Evolutionary conservation across 1,139 yeast species (phyloP).

Genomic region (Pichiaceae sp.): DNA sequence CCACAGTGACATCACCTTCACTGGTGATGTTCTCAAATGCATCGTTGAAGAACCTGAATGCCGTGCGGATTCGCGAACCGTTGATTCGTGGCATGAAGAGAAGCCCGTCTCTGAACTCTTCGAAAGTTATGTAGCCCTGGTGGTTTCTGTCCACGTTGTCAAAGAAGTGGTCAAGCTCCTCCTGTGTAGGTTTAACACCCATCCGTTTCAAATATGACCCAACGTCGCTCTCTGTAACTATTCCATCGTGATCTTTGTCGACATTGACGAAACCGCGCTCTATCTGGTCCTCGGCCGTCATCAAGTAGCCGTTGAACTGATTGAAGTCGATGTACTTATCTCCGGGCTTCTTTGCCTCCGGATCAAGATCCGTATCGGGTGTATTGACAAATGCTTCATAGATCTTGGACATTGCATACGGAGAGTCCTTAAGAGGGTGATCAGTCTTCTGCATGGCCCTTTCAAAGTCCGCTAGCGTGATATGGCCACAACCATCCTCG

Average conservation of each 20-base stretch:
- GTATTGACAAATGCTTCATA: conserved; percentile 21
- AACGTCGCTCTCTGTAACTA: conserved; percentile 57
- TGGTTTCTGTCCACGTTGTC: conserved; percentile 49
- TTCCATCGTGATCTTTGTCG: conserved; percentile 74
- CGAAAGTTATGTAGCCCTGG: conserved; percentile 70
- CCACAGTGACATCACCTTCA: conserved; percentile 86
- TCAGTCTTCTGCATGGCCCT: conserved; percentile 43
- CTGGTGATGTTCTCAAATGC: conserved; percentile 70
- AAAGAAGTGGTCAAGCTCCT: conserved; percentile 53
- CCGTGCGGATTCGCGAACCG: conserved; percentile 57
- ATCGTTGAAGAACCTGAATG: conserved; percentile 72
- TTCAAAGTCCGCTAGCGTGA: conserved; percentile 47
- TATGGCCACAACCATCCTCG: conserved; percentile 42
- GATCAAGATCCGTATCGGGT: not conserved
- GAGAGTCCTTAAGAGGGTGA: conserved; percentile 63
- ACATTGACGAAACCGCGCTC: conserved; percentile 59
- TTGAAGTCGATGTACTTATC: conserved; percentile 24
- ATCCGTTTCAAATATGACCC: conserved; percentile 51
- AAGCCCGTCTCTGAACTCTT: conserved; percentile 79
- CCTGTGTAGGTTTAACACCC: conserved; percentile 43
- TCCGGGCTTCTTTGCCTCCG: conserved; percentile 6
- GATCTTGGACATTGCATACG: conserved; percentile 41
- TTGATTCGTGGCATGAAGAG: conserved; percentile 66
- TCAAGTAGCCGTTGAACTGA: conserved; percentile 22
- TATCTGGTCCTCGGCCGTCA: conserved; percentile 39